Evolutionary conservation across 352 stramenopile genomes (phyloP).

Genomic region (Phytophthora brassicae): DNA sequence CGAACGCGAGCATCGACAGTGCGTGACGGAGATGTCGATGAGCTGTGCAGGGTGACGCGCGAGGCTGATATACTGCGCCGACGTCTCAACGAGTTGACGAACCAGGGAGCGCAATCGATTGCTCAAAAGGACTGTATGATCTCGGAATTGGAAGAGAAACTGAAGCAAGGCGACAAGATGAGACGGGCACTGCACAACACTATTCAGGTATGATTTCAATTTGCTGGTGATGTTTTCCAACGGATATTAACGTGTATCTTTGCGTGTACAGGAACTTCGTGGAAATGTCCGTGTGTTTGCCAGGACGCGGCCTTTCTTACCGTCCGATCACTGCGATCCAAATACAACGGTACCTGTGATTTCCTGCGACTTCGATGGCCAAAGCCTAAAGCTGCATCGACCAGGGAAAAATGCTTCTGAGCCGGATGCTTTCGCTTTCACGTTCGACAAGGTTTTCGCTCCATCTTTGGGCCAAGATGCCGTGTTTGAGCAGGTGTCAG

Average conservation of each 20-base stretch:
- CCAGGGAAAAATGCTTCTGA: constrained; percentile 49
- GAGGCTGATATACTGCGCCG: constrained; percentile 73
- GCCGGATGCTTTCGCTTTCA: constrained; percentile 81
- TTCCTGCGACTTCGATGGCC: constrained; percentile 70
- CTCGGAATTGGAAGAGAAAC: constrained; percentile 68
- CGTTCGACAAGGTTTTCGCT: constrained; percentile 97
- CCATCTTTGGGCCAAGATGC: constrained; percentile 91
- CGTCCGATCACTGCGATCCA: constrained; percentile 67
- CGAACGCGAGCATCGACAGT: constrained; percentile 50
- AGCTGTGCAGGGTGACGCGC: constrained; percentile 67
- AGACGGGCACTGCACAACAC: constrained; percentile 97
- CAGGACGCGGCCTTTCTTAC: constrained; percentile 90
- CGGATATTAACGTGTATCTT: constrained; percentile 6
- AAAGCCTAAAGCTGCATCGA: constrained; percentile 63
- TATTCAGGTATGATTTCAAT: constrained; percentile 74
- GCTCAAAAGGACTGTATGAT: constrained; percentile 74
- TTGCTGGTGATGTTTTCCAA: background rate
- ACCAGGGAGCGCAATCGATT: constrained; percentile 61
- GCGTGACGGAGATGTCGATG: constrained; percentile 64
- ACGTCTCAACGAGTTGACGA: constrained; percentile 66
- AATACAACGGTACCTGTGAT: constrained; percentile 49
- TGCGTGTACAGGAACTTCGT: constrained; percentile 90
- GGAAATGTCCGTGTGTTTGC: constrained; percentile 99
- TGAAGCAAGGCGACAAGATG: constrained; percentile 78
- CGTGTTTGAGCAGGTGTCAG: constrained; percentile 96